Evolutionary conservation across 2,329 filamentous ascomycete genomes (phyloP).

Genomic region (Stachybotrys chlorohalonatus): DNA sequence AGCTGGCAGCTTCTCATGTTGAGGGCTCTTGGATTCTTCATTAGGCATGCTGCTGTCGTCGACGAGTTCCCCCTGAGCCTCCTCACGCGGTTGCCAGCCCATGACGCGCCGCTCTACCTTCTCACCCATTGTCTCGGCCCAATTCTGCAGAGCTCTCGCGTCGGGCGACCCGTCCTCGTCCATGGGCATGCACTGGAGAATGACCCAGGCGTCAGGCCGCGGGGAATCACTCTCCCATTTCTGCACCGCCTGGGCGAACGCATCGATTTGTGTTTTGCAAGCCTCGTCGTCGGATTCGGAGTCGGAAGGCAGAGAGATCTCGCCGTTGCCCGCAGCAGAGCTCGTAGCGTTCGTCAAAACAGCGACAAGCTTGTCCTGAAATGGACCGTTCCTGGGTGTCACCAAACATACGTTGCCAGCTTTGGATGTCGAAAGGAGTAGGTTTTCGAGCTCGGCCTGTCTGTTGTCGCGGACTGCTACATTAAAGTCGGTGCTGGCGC

Average conservation of each 20-base stretch:
- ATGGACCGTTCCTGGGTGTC: slow-evolving; percentile 37
- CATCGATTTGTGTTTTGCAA: slow-evolving; percentile 30
- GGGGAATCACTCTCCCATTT: slow-evolving; percentile 21
- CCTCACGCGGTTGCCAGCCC: slow-evolving; percentile 31
- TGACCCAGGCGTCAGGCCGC: slow-evolving; percentile 38
- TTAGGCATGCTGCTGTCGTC: slow-evolving; percentile 14
- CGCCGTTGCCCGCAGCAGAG: slow-evolving; percentile 17
- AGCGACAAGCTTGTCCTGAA: slow-evolving; percentile 40
- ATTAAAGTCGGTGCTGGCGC: slow-evolving; percentile 2
- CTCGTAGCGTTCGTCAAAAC: slow-evolving; percentile 28
- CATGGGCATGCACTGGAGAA: slow-evolving; percentile 36
- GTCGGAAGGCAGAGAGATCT: slow-evolving; percentile 19
- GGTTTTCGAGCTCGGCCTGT: slow-evolving; percentile 20
- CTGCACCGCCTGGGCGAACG: slow-evolving; percentile 29
- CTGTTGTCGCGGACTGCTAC: slow-evolving; percentile 1
- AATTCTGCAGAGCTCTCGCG: slow-evolving; percentile 37
- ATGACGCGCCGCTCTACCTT: slow-evolving; percentile 35
- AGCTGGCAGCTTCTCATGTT: background rate
- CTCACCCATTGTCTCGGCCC: slow-evolving; percentile 44
- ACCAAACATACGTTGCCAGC: slow-evolving; percentile 33
- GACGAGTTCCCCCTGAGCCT: slow-evolving; percentile 23
- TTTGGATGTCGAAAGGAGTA: slow-evolving; percentile 28
- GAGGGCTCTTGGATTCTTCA: background rate
- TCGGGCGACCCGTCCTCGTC: slow-evolving; percentile 28
- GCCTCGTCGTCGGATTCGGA: slow-evolving; percentile 27